Conservation (phyloP, 2,329 filamentous ascomycete genomes). For the Penicillium sp. region DNA sequence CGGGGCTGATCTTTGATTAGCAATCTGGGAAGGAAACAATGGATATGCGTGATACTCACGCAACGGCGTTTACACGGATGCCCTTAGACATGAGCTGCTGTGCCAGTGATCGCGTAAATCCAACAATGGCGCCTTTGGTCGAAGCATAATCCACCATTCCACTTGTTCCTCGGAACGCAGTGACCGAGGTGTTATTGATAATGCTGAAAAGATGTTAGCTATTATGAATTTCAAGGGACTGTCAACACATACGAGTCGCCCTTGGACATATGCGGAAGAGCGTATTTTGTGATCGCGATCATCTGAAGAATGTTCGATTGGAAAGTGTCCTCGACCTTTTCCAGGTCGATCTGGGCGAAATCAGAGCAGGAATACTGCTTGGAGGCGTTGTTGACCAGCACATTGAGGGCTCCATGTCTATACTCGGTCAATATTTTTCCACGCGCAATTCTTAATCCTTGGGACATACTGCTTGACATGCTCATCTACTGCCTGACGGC, state of each 20-base stretch:
- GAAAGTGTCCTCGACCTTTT: conserved; percentile 53
- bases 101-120: conserved; percentile 42
- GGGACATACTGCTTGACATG: neutral
- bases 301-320: conserved; percentile 53
- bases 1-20: conserved; percentile 21
- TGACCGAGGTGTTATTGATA: conserved; percentile 41
- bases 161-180: conserved; percentile 50
- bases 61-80: conserved; percentile 50
- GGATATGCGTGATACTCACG: conserved; percentile 24
- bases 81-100: conserved; percentile 36
- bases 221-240: too few relatives aligned
- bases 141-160: conserved; percentile 52
- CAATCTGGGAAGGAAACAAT: neutral
- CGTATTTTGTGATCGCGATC: conserved; percentile 56
- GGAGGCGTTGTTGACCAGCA: neutral
- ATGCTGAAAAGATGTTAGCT: neutral
- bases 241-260: conserved; percentile 40
- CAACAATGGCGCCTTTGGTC: conserved; percentile 55
- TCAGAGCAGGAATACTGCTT: neutral
- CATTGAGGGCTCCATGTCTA: neutral
- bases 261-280: conserved; percentile 51
- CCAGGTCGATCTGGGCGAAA: neutral
- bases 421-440: neutral
- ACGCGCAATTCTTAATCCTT: neutral
- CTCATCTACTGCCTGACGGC: neutral